Evolutionary conservation across 2,329 filamentous ascomycete species (phyloP).

Genomic region (Colletotrichum musae): DNA sequence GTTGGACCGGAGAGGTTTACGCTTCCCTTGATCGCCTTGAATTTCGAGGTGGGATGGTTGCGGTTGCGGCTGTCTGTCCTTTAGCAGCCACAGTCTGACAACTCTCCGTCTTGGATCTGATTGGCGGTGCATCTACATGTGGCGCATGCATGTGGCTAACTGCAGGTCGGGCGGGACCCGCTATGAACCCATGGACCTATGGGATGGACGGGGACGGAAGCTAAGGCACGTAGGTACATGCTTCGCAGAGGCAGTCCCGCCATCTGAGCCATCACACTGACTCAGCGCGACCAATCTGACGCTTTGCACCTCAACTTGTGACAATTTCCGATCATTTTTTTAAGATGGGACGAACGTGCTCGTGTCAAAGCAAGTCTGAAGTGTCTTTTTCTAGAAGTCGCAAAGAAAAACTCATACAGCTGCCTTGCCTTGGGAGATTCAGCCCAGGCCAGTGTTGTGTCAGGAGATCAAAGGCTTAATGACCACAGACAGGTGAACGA

Average conservation of each 20-base stretch:
- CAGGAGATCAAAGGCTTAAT: slow-evolving; percentile 7
- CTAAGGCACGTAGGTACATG: not conserved
- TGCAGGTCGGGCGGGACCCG: not conserved
- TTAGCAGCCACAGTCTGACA: slow-evolving; percentile 26
- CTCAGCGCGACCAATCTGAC: slow-evolving; percentile 12
- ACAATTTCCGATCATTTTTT: slow-evolving; percentile 2
- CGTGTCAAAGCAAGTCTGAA: slow-evolving; percentile 28
- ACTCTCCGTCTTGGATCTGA: slow-evolving; percentile 8
- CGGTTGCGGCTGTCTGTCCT: slow-evolving; percentile 34
- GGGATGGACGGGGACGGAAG: no score
- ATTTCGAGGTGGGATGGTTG: slow-evolving; percentile 32
- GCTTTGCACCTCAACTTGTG: slow-evolving; percentile 23
- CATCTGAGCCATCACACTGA: slow-evolving; percentile 13
- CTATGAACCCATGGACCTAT: no score
- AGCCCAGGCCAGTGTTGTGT: slow-evolving; percentile 11
- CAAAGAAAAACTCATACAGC: not conserved
- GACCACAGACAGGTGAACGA: not conserved
- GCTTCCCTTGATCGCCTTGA: slow-evolving; percentile 23
- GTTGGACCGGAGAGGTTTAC: slow-evolving; percentile 6
- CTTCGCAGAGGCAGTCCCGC: not conserved
- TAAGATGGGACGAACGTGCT: slow-evolving; percentile 33
- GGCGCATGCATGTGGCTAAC: slow-evolving; percentile 17
- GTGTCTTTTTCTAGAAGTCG: not conserved
- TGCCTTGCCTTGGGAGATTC: slow-evolving; percentile 8
- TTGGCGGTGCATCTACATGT: slow-evolving; percentile 22